Percentiles rank a stretch among this genome's conserved stretches.
These are phyloP conservation scores for Aureobasidium sp. DNA, from an alignment of 2,329 filamentous ascomycete species.

Conservation along the genomic window DNA sequence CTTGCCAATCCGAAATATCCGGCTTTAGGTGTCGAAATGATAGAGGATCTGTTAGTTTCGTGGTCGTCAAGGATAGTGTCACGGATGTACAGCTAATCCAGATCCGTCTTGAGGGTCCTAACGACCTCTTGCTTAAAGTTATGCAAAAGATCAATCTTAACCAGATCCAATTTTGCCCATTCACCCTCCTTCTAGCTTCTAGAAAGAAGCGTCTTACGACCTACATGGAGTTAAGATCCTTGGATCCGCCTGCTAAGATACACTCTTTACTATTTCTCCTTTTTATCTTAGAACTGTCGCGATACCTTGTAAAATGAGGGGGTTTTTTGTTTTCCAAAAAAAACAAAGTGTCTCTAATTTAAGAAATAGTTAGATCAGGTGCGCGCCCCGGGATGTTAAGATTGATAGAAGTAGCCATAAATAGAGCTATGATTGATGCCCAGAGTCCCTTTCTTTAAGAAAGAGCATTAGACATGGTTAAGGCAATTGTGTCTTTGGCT, in stretches of 20 bases:
- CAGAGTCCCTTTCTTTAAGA: too few relatives aligned
- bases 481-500: too few relatives aligned
- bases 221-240: constrained; percentile 45
- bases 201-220: constrained; percentile 47
- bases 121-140: neutral
- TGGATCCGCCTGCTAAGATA: constrained; percentile 39
- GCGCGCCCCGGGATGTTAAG: too few relatives aligned
- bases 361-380: too few relatives aligned
- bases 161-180: constrained; percentile 24
- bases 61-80: neutral
- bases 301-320: neutral
- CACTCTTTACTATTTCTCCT: constrained; percentile 49
- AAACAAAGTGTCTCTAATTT: too few relatives aligned
- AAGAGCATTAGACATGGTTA: too few relatives aligned
- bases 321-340: neutral
- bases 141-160: neutral
- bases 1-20: neutral
- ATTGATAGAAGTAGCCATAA: too few relatives aligned
- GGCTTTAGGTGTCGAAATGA: neutral
- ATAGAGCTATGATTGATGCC: too few relatives aligned
- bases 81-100: constrained; percentile 13
- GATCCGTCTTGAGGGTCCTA: neutral
- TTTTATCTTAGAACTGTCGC: constrained; percentile 41
- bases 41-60: neutral
- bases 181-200: constrained; percentile 44